Conservation (phyloP, 2,329 filamentous ascomycete species). For the Pseudogymnoascus sp. region DNA sequence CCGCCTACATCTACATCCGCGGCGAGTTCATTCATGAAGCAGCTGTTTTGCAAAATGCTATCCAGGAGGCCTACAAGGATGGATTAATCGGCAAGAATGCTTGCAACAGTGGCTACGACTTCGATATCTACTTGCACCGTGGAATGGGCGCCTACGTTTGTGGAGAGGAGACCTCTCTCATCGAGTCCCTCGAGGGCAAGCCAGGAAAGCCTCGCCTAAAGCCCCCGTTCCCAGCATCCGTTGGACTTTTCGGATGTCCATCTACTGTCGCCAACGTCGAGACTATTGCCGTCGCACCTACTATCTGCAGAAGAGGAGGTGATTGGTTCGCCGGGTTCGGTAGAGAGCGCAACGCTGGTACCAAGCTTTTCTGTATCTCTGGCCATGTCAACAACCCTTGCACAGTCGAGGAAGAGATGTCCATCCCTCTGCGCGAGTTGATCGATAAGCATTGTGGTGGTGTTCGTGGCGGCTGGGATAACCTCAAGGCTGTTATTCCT, state of each 20-base stretch:
- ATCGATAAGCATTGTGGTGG: constrained; percentile 98
- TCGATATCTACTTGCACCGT: constrained; percentile 92
- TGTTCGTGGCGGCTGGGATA: constrained; percentile 95
- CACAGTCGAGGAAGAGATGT: constrained; percentile 99
- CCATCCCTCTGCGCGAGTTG: constrained; percentile 86
- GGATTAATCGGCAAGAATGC: constrained; percentile 97
- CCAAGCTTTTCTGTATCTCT: constrained; percentile 97
- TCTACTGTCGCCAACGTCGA: constrained; percentile 98
- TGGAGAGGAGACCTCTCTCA: constrained; percentile 94
- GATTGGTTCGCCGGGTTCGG: constrained; percentile 92
- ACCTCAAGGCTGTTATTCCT: constrained; percentile 88
- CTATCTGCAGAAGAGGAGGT: constrained; percentile 85
- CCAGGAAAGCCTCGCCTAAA: constrained; percentile 97
- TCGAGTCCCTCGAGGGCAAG: constrained; percentile 97
- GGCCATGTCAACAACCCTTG: constrained; percentile 98
- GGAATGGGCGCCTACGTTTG: constrained; percentile 97
- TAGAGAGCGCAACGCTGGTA: constrained; percentile 91
- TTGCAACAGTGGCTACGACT: constrained; percentile 93
- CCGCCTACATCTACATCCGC: constrained; percentile 98
- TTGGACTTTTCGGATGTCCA: constrained; percentile 95
- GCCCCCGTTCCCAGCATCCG: constrained; percentile 94
- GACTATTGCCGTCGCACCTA: constrained; percentile 89
- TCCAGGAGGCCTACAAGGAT: constrained; percentile 93
- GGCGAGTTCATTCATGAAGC: constrained; percentile 97
- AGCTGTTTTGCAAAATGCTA: constrained; percentile 83